These are phyloP conservation scores for Hortaea sp. DNA, from an alignment of 2,329 filamentous ascomycete genomes.

Conservation along the genomic window DNA sequence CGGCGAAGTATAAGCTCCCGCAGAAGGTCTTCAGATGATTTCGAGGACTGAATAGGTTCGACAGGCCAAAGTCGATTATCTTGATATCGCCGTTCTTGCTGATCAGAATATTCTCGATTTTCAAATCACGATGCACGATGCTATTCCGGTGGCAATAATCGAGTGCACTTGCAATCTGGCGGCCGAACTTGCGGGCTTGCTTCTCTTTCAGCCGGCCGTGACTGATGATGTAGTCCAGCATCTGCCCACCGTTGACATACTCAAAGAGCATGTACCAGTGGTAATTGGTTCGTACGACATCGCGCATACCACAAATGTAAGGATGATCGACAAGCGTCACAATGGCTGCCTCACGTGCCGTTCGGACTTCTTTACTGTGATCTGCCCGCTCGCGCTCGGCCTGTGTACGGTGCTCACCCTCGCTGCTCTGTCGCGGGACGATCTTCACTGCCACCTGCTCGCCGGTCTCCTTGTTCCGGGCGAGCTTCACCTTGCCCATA, in stretches of 20 bases:
- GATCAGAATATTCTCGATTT: constrained; percentile 98
- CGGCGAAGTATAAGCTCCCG: constrained; percentile 94
- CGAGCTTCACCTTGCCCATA: constrained; percentile 98
- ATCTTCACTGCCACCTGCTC: constrained; percentile 98
- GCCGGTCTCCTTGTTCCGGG: constrained; percentile 76
- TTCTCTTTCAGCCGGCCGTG: constrained; percentile 97
- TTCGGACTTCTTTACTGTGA: constrained; percentile 91
- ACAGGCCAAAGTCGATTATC: constrained; percentile 96
- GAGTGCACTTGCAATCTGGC: constrained; percentile 90
- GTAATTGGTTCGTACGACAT: constrained; percentile 90
- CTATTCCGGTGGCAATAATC: constrained; percentile 98
- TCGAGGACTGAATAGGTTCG: constrained; percentile 84
- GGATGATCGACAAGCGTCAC: constrained; percentile 89
- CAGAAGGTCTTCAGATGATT: constrained; percentile 91
- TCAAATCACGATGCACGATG: constrained; percentile 93
- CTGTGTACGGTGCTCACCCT: constrained; percentile 58
- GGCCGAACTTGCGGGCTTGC: constrained; percentile 92
- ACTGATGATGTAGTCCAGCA: constrained; percentile 99
- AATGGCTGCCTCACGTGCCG: constrained; percentile 89
- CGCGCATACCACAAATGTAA: constrained; percentile 89
- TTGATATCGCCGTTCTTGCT: constrained; percentile 99
- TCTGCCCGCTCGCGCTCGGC: constrained; percentile 82
- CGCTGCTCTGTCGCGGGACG: constrained; percentile 78
- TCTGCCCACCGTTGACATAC: constrained; percentile 96
- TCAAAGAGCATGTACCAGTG: constrained; percentile 99